Evolutionary conservation across 306 rosid genomes (phyloP).

Genomic region (Sicyos baderoa): DNA sequence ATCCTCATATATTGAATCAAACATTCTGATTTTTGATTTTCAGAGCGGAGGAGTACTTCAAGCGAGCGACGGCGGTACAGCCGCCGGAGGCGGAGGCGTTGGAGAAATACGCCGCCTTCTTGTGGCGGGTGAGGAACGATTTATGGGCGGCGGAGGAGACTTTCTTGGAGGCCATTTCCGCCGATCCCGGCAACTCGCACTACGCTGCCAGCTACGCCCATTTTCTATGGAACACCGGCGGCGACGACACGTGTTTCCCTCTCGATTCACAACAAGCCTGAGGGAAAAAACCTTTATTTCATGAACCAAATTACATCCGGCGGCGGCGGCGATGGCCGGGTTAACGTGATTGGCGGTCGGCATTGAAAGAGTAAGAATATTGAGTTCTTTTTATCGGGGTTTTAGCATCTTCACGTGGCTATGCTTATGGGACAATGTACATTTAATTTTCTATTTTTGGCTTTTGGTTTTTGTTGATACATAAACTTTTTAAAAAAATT

Average conservation of each 20-base stretch:
- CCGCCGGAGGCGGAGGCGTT: conserved; percentile 77
- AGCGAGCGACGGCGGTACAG: conserved; percentile 48
- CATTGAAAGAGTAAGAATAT: background rate
- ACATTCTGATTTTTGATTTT: background rate
- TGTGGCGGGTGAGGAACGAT: conserved; percentile 67
- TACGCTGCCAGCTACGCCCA: conserved; percentile 82
- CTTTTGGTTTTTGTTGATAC: background rate
- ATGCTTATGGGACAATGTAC: background rate
- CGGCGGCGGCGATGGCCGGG: background rate
- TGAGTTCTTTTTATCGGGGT: background rate
- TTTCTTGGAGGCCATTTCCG: conserved; percentile 65
- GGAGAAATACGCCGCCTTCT: conserved; percentile 66
- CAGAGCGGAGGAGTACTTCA: conserved; percentile 91
- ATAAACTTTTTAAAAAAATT: background rate
- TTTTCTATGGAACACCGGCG: conserved; percentile 93
- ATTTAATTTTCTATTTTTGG: background rate
- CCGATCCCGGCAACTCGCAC: conserved; percentile 60
- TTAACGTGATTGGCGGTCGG: background rate
- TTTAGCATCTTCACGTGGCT: conserved; percentile 13
- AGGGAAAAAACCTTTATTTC: background rate
- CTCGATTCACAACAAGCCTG: conserved; percentile 37
- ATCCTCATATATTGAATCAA: background rate
- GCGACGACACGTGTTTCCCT: conserved; percentile 85
- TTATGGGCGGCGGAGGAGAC: conserved; percentile 92
- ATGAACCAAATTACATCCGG: background rate